These are phyloP conservation scores for Zygosaccharomyces kombuchaensis DNA, from an alignment of 805 yeast species.

Conservation along the genomic window DNA sequence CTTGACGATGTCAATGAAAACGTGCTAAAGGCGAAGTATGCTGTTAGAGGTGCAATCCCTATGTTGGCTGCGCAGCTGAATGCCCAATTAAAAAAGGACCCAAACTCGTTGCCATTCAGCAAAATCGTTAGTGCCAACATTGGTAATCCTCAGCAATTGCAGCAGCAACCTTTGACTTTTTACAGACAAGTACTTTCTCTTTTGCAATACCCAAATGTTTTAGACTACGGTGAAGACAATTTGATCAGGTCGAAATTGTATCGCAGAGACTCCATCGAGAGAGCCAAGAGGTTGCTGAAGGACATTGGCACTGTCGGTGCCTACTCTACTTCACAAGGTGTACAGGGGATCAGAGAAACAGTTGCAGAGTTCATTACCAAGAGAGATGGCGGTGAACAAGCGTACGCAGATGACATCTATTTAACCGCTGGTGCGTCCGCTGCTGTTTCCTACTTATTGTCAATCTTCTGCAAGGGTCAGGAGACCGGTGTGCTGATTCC, in stretches of 20 bases:
- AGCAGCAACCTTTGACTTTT: constrained; percentile 92
- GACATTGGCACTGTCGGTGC: constrained; percentile 82
- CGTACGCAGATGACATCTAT: constrained; percentile 69
- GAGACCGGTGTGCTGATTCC: constrained; percentile 84
- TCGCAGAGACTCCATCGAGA: constrained; percentile 65
- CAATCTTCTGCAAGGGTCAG: constrained; percentile 62
- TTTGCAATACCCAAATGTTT: constrained; percentile 75
- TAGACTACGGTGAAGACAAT: constrained; percentile 34
- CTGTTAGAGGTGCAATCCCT: constrained; percentile 95
- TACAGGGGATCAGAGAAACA: constrained; percentile 60
- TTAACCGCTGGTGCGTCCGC: constrained; percentile 93
- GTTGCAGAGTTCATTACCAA: constrained; percentile 75
- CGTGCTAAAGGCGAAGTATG: constrained; percentile 85
- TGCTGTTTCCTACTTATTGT: constrained; percentile 78
- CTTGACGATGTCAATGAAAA: constrained; percentile 60
- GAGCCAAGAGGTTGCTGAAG: constrained; percentile 60
- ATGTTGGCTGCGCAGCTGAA: constrained; percentile 83
- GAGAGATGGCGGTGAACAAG: constrained; percentile 72
- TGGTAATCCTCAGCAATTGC: constrained; percentile 97
- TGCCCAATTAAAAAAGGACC: constrained; percentile 47
- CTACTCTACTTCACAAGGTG: constrained; percentile 91
- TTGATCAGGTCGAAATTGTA: constrained; percentile 25
- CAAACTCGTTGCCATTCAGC: constrained; percentile 67
- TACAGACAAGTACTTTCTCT: constrained; percentile 86
- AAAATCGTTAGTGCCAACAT: constrained; percentile 85